Conservation (phyloP, 2,329 filamentous ascomycete genomes). For the Cladophialophora exuberans region DNA sequence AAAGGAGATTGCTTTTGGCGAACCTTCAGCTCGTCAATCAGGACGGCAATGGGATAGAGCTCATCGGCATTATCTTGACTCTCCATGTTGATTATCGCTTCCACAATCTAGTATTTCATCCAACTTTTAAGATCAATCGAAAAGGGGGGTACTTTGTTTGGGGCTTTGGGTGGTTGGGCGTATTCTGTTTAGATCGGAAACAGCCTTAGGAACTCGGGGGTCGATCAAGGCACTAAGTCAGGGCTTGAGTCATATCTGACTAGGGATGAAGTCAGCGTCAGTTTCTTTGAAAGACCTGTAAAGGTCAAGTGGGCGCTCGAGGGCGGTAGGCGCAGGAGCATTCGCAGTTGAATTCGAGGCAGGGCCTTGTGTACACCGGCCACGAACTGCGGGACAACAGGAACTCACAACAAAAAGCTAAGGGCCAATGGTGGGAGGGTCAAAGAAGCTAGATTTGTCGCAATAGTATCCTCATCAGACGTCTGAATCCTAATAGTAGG, state of each 20-base stretch:
- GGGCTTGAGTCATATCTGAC: constrained; percentile 21
- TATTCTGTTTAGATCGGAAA: constrained; percentile 2
- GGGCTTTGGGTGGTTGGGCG: not conserved
- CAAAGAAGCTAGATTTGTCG: not conserved
- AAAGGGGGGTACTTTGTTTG: constrained; percentile 4
- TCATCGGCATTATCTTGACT: constrained; percentile 91
- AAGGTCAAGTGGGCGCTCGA: not conserved
- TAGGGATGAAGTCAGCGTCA: constrained; percentile 14
- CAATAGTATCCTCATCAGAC: not conserved
- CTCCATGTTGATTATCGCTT: constrained; percentile 72
- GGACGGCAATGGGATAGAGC: constrained; percentile 98
- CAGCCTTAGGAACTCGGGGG: not conserved
- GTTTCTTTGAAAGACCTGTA: not conserved
- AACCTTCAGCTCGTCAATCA: constrained; percentile 99
- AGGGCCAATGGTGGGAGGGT: not conserved
- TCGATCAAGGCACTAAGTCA: constrained; percentile 12
- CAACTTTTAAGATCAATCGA: constrained; percentile 29
- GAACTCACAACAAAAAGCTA: constrained; percentile 20
- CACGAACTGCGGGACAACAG: not conserved
- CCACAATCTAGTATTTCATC: constrained; percentile 36
- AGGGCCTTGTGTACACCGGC: constrained; percentile 7
- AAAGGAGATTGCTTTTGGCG: not conserved
- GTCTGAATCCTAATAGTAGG: not conserved
- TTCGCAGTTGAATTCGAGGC: too few species aligned
- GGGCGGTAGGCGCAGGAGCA: too few species aligned